A percentile compares a stretch with the other conserved stretches of the same genome.
These are phyloP conservation scores for Chytridium lagenaria DNA, from an alignment of 371 early-diverging fungal genomes.

Conservation along the genomic window DNA sequence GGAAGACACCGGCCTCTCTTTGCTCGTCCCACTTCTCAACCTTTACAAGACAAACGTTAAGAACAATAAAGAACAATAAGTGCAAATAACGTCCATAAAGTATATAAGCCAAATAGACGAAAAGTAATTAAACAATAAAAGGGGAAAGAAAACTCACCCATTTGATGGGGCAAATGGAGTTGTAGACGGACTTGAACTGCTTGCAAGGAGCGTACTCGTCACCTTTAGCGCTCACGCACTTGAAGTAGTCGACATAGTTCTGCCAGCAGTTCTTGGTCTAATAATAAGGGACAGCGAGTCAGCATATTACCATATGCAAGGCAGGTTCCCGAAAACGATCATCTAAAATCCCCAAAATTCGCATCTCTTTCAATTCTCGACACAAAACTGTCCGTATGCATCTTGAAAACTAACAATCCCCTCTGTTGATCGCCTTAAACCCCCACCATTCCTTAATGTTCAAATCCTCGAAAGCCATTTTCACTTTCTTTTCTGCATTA, in stretches of 20 bases:
- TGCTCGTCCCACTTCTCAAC: constrained; percentile 82
- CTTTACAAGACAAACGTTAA: constrained; percentile 50
- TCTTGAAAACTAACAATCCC: background rate
- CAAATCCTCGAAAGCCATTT: background rate
- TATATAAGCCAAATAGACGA: too few relatives aligned
- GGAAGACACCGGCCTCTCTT: constrained; percentile 80
- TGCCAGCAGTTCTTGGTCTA: constrained; percentile 80
- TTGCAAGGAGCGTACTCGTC: constrained; percentile 89
- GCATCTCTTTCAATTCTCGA: background rate
- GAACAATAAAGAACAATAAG: constrained; percentile 23
- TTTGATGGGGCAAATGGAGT: constrained; percentile 81
- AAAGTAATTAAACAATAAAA: background rate
- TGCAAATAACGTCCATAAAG: background rate
- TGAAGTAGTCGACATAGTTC: constrained; percentile 93
- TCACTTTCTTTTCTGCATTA: background rate
- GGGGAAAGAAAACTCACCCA: constrained; percentile 71
- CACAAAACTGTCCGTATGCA: background rate
- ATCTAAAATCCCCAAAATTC: too few relatives aligned
- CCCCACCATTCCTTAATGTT: background rate
- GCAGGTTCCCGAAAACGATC: background rate
- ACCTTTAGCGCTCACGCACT: constrained; percentile 74
- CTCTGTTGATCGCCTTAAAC: background rate
- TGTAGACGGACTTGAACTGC: constrained; percentile 79
- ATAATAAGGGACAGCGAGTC: background rate
- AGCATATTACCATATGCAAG: background rate